Conservation (phyloP, 2,329 filamentous ascomycete genomes). For the Plectosphaerella sp. region DNA sequence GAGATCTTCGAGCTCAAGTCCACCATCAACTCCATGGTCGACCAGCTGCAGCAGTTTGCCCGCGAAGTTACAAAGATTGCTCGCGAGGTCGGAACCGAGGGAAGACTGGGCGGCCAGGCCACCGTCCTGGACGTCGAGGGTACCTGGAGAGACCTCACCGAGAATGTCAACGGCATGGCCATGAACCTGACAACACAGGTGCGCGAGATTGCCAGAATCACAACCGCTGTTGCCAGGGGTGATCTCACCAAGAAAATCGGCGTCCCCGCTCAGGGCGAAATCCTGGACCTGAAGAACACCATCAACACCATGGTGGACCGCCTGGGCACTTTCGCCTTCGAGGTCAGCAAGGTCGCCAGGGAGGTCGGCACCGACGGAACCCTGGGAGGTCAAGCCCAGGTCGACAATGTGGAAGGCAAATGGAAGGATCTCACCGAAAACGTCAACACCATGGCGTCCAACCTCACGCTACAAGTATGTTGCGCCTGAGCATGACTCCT, state of each 20-base stretch:
- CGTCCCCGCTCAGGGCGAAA: constrained; percentile 90
- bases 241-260: constrained; percentile 96
- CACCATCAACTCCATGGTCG: constrained; percentile 99
- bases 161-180: constrained; percentile 97
- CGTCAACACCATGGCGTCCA: constrained; percentile 72
- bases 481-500: no score
- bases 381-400: constrained; percentile 86
- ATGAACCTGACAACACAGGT: constrained; percentile 98
- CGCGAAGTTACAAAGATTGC: constrained; percentile 96
- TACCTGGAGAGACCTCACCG: constrained; percentile 93
- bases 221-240: constrained; percentile 88
- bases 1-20: constrained; percentile 94
- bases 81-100: constrained; percentile 93
- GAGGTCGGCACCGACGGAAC: constrained; percentile 97
- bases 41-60: constrained; percentile 93
- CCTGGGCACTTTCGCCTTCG: constrained; percentile 89
- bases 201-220: constrained; percentile 94
- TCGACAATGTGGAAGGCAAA: constrained; percentile 93
- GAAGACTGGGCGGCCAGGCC: constrained; percentile 88
- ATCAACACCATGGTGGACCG: constrained; percentile 99
- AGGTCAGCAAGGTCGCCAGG: constrained; percentile 91
- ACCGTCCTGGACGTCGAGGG: constrained; percentile 95
- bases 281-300: constrained; percentile 90
- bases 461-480: constrained; percentile 59
- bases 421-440: constrained; percentile 97